Conservation (phyloP, 352 stramenopile species). For the Phytophthora cactorum region DNA sequence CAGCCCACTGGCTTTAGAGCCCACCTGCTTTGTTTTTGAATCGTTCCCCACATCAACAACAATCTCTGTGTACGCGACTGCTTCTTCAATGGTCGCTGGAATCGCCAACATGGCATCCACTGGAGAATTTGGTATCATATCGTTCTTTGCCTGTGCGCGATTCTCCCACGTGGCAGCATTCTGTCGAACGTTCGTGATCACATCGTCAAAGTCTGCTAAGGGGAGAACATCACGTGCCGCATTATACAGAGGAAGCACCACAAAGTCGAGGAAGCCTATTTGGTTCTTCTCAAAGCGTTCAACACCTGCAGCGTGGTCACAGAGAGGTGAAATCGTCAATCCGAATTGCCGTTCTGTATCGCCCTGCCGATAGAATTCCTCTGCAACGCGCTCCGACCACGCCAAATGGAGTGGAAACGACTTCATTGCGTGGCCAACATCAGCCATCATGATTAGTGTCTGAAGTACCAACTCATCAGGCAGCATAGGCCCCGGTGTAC, state of each 20-base stretch:
- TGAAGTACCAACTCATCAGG: constrained; percentile 65
- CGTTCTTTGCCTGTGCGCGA: constrained; percentile 8
- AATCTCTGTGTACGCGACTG: constrained; percentile 11
- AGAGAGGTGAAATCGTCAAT: constrained; percentile 68
- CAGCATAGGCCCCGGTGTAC: constrained; percentile 10
- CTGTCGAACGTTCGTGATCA: constrained; percentile 51
- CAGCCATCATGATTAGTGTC: constrained; percentile 81
- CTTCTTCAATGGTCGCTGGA: constrained; percentile 15
- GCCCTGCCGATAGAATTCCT: constrained; percentile 78
- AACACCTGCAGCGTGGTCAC: constrained; percentile 48
- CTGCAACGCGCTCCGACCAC: constrained; percentile 66
- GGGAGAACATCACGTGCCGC: constrained; percentile 56
- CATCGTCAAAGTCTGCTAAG: constrained; percentile 48
- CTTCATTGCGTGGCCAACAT: constrained; percentile 74
- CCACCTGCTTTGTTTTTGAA: neutral
- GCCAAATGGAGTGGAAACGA: constrained; percentile 59
- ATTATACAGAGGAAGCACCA: constrained; percentile 71
- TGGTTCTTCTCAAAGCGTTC: constrained; percentile 72
- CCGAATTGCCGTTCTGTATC: constrained; percentile 65
- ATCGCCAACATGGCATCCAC: neutral
- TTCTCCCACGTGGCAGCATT: constrained; percentile 57
- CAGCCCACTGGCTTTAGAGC: neutral
- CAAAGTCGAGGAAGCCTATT: constrained; percentile 77
- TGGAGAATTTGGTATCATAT: neutral
- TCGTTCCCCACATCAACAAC: constrained; percentile 11